Conservation (phyloP, 1,284 basidiomycete species). For the Cryptococcus amylolentus region DNA sequence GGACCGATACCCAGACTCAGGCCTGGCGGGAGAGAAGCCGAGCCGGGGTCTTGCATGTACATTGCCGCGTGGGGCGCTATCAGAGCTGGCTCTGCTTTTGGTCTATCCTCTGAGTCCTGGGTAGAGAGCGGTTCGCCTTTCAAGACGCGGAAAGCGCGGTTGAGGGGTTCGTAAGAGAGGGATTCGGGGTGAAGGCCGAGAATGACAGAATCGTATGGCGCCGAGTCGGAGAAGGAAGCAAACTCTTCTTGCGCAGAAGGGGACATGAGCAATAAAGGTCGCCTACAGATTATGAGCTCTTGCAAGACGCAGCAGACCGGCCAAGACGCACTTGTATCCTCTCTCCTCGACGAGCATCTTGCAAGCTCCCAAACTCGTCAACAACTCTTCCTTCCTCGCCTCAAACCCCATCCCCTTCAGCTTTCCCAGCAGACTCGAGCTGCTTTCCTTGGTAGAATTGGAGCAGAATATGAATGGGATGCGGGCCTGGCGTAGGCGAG, state of each 20-base stretch:
- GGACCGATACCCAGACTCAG: slow-evolving; percentile 67
- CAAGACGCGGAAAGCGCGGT: slow-evolving; percentile 65
- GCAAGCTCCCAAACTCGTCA: slow-evolving; percentile 65
- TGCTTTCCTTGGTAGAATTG: slow-evolving; percentile 57
- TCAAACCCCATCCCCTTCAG: slow-evolving; percentile 58
- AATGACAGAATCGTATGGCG: slow-evolving; percentile 61
- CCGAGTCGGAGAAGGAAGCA: slow-evolving; percentile 14
- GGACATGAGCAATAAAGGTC: slow-evolving; percentile 62
- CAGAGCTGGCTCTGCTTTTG: slow-evolving; percentile 50
- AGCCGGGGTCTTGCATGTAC: slow-evolving; percentile 57
- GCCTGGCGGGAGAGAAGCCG: slow-evolving; percentile 51
- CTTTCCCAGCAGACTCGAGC: slow-evolving; percentile 49
- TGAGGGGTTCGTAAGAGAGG: slow-evolving; percentile 59
- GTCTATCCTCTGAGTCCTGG: background rate
- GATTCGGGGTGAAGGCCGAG: slow-evolving; percentile 60
- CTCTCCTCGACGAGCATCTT: slow-evolving; percentile 52
- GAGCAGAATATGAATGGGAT: slow-evolving; percentile 61
- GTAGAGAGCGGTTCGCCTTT: slow-evolving; percentile 34
- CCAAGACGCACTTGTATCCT: slow-evolving; percentile 51
- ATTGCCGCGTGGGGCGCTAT: slow-evolving; percentile 52
- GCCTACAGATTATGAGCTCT: slow-evolving; percentile 26
- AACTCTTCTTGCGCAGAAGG: slow-evolving; percentile 60
- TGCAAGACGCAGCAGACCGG: background rate
- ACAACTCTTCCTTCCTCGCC: slow-evolving; percentile 53
- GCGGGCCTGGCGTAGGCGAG: slow-evolving; percentile 51